Evolutionary conservation across 1,139 yeast species (phyloP), one percentile per base, ranked within the genome.

Genomic region (Ogataea hybrid): DNA sequence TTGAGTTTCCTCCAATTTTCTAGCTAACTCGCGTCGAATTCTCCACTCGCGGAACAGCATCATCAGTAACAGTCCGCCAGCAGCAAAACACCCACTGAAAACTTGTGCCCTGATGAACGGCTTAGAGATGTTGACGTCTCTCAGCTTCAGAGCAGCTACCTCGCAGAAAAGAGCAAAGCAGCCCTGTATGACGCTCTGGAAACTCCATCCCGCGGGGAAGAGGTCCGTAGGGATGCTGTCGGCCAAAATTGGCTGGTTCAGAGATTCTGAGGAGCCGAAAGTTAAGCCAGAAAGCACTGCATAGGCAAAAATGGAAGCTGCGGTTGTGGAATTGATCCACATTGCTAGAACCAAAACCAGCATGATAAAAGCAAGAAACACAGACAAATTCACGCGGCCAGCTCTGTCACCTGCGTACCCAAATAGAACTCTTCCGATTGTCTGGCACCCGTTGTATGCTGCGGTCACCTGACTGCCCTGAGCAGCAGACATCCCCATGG

Each of bases 171-270:
- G 57, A 28, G 72, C 59, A 37, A 73, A 64, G 3, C 73, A 56
- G 0, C 77, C 69, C 27, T 72, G 73, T n/a, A 69, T 52, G 25
- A 77, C 63, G 54, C 79, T 81, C 42, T 77, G 66, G 18, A 71
- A 73, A 1, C 82, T 69, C 82, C 86, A 80, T 1, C 79, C 81
- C 6, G 83, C 73, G 1, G 81, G 73, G 43, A 81, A 70, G 34
- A 71, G 69, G 3, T 64, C 63, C 3, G 74, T 70, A 2, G 60
- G 61, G 35, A 79, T 68, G 23, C 77, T 57, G 56, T 80, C 88
- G 16, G 52, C 53, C 37, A 50, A 34, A 11, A 49, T 38, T 12
- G 51, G 47, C 35, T 41, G 54, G 65, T 72, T 17, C 66, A 60
- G 69, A 5, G 69, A 61, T 29, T 70, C 62, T 5, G 74, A 75